Conservation (phyloP, 2,329 filamentous ascomycete genomes). For the Penicillium sclerotigenum region DNA sequence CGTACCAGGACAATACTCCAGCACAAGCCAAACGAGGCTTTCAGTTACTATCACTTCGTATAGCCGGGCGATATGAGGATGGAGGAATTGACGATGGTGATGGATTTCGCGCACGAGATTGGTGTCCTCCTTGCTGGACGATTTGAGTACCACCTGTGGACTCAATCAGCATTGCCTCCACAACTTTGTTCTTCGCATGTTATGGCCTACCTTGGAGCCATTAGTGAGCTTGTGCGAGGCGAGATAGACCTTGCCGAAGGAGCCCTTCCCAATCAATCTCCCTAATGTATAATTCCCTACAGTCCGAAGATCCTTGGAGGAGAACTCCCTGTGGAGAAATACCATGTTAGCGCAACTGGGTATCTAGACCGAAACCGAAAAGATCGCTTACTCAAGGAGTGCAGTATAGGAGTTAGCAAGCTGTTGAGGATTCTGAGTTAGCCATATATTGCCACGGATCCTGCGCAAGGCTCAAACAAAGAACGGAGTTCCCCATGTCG, state of each 20-base stretch:
- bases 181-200: neutral
- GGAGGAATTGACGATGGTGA: conserved; percentile 95
- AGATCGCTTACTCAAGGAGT: conserved; percentile 73
- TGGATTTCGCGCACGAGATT: conserved; percentile 98
- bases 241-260: conserved; percentile 97
- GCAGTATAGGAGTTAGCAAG: conserved; percentile 96
- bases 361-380: conserved; percentile 1
- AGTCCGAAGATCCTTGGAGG: conserved; percentile 80
- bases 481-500: neutral
- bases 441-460: conserved; percentile 4
- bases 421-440: conserved; percentile 47
- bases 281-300: conserved; percentile 95
- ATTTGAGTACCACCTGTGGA: conserved; percentile 89
- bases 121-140: conserved; percentile 89
- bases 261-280: conserved; percentile 90
- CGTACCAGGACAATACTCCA: conserved; percentile 91
- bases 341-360: conserved; percentile 11
- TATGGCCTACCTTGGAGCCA: conserved; percentile 74
- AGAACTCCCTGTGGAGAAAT: conserved; percentile 70
- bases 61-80: conserved; percentile 91
- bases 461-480: neutral
- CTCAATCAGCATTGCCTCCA: conserved; percentile 7
- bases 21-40: conserved; percentile 86
- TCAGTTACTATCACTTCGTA: conserved; percentile 99
- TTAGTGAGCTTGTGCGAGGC: conserved; percentile 96